phyloP scores from a whole-genome alignment of 129 eudicot species.

The Centrapalus pauciflorus region DNA sequence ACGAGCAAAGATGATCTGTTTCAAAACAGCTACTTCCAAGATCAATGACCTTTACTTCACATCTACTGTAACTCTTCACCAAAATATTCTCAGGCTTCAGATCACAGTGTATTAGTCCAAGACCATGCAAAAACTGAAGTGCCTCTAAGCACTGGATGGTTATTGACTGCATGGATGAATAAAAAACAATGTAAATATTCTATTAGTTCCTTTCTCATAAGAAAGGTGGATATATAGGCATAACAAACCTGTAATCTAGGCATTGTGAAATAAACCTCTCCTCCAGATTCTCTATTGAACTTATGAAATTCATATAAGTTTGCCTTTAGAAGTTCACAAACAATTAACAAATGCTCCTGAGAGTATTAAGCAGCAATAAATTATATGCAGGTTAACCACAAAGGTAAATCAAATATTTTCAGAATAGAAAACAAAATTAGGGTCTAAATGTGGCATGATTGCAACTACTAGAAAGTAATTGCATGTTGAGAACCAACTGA shows the following conservation, averaged over 20 bases:
- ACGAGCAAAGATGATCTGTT: slow-evolving; percentile 96
- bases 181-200: not conserved
- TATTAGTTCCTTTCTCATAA: not conserved
- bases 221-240: not conserved
- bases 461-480: not conserved
- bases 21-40: slow-evolving; percentile 99
- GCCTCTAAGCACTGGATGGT: slow-evolving; percentile 98
- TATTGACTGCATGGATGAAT: slow-evolving; percentile 69
- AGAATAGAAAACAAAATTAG: not conserved
- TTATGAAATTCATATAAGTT: slow-evolving; percentile 93
- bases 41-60: slow-evolving; percentile 99
- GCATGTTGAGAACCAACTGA: not conserved
- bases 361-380: slow-evolving; percentile 19
- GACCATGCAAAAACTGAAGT: slow-evolving; percentile 85
- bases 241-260: slow-evolving; percentile 93
- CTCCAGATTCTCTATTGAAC: slow-evolving; percentile 98
- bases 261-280: slow-evolving; percentile 99
- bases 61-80: slow-evolving; percentile 98
- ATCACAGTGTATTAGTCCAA: slow-evolving; percentile 97
- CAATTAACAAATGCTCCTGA: slow-evolving; percentile 96
- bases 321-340: slow-evolving; percentile 98
- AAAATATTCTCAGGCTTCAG: slow-evolving; percentile 97
- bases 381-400: slow-evolving; percentile 15
- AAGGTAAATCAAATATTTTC: slow-evolving; percentile 4
- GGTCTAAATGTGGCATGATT: not conserved